A percentile compares a stretch with the other conserved stretches of the same genome.
These are phyloP conservation scores for Calonectria hawksworthii DNA, from an alignment of 2,329 filamentous ascomycete genomes.

Conservation along the genomic window DNA sequence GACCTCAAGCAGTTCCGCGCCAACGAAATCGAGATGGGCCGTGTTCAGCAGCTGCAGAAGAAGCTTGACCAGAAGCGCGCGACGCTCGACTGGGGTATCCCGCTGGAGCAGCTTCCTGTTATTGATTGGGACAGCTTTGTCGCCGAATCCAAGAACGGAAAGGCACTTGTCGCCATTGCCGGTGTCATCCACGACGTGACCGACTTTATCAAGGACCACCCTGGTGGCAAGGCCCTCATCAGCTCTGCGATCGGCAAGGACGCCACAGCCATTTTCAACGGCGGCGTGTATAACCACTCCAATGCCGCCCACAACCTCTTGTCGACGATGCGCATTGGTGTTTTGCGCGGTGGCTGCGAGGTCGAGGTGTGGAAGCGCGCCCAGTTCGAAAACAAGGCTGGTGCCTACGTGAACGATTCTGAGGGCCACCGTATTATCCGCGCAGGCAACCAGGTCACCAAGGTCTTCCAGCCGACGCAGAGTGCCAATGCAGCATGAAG, in stretches of 20 bases:
- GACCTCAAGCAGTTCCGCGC: constrained; percentile 91
- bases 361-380: constrained; percentile 94
- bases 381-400: constrained; percentile 86
- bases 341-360: constrained; percentile 87
- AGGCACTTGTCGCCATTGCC: constrained; percentile 81
- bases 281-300: constrained; percentile 89
- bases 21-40: constrained; percentile 94
- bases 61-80: constrained; percentile 90
- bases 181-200: constrained; percentile 89
- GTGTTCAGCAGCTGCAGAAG: constrained; percentile 90
- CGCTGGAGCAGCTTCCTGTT: constrained; percentile 87
- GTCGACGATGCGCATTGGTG: constrained; percentile 88
- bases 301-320: constrained; percentile 92
- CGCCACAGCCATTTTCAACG: constrained; percentile 91
- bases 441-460: constrained; percentile 88
- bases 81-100: constrained; percentile 87
- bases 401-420: constrained; percentile 83
- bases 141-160: constrained; percentile 80
- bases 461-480: constrained; percentile 82
- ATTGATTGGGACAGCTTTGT: constrained; percentile 90
- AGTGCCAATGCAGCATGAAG: constrained; percentile 65
- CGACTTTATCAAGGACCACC: constrained; percentile 89
- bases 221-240: constrained; percentile 90
- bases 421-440: constrained; percentile 86
- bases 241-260: constrained; percentile 87